These are phyloP conservation scores for Suillus spraguei DNA, from an alignment of 768 basidiomycete genomes.

Conservation along the genomic window DNA sequence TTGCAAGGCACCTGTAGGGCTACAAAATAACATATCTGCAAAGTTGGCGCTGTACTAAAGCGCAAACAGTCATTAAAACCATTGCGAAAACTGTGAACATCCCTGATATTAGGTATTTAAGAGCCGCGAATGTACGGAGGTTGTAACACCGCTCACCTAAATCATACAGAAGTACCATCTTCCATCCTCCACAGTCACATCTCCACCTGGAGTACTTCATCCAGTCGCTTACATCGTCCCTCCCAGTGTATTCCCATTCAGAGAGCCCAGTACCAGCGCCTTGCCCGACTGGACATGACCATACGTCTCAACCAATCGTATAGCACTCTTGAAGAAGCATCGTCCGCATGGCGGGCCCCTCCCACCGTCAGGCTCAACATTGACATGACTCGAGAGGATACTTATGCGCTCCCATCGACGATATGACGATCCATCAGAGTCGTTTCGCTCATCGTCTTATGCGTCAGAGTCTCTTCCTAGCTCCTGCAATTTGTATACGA, in stretches of 20 bases:
- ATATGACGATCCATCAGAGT: conserved; percentile 51
- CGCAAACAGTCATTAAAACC: not conserved
- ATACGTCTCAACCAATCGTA: conserved; percentile 37
- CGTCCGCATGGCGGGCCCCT: conserved; percentile 39
- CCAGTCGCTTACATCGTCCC: conserved; percentile 31
- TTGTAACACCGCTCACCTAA: not conserved
- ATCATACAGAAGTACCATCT: conserved; percentile 29
- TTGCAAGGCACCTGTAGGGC: not conserved
- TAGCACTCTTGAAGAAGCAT: conserved; percentile 59
- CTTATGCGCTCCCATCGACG: conserved; percentile 65
- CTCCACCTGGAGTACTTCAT: conserved; percentile 18
- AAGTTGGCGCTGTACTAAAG: not conserved
- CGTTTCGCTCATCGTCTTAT: conserved; percentile 42
- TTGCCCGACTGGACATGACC: conserved; percentile 26
- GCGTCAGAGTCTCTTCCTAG: conserved; percentile 48
- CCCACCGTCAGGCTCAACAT: conserved; percentile 43
- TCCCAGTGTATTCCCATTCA: conserved; percentile 18
- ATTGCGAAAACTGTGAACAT: not conserved
- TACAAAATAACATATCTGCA: not conserved
- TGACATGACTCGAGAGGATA: conserved; percentile 61
- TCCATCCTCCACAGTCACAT: conserved; percentile 32
- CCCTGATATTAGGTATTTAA: not conserved
- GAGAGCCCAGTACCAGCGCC: conserved; percentile 24
- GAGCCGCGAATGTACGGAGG: not conserved
- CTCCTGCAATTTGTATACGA: conserved; percentile 62